Base-by-base conservation (phyloP, 2,329 filamentous ascomycete species). In the Zarea fungicola region DNA sequence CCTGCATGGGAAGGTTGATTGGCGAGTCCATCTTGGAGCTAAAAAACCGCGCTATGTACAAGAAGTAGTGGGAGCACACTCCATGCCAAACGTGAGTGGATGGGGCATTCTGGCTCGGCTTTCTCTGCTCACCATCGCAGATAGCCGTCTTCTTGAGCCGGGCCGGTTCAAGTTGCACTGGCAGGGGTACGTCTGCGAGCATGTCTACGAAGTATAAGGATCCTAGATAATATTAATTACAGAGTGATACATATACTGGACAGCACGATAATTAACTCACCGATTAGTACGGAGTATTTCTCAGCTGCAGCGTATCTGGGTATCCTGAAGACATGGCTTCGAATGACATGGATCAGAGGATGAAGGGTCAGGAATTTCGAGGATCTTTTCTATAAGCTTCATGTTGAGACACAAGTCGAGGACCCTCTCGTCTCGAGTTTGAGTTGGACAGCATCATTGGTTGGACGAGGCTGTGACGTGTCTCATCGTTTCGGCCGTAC, bases 121-220 rank as follows among this genome's bases (percentile, higher is more conserved):
- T 21, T 39, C 43, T 39, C 18, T 32, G 35, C 35, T n/a, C n/a
- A n/a, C n/a, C n/a, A 37, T 28, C 35, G 41, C 10, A 14, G 44
- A 41, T 26, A 29, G 26, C 26, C 25, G 43, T 23, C 18, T 37
- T 23, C 25, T 11, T 47, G 44, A 39, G 25, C 40, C 35, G 35
- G 32, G 32, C 19, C 35, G 26, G 44, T 47, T 47, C 44, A 34
- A 39, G 28, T 23, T n/a, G n/a, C n/a, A n/a, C n/a, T n/a, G n/a
- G n/a, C n/a, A 36, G 14, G 34, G 14, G 32, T 16, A 28, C 19
- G 35, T 28, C 14, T 29, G 32, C 13, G 23, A 35, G 25, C 34
- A 34, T 31, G 18, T 46, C 22, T 22, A n/a, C n/a, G n/a, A n/a
- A n/a, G n/a, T n/a, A 18, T 31, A 31, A 23, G 34, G 25, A 18